Percentiles rank a stretch among this genome's conserved stretches.
These are phyloP conservation scores for Diaporthe caulivora DNA, from an alignment of 2,329 filamentous ascomycete genomes.

Conservation along the genomic window DNA sequence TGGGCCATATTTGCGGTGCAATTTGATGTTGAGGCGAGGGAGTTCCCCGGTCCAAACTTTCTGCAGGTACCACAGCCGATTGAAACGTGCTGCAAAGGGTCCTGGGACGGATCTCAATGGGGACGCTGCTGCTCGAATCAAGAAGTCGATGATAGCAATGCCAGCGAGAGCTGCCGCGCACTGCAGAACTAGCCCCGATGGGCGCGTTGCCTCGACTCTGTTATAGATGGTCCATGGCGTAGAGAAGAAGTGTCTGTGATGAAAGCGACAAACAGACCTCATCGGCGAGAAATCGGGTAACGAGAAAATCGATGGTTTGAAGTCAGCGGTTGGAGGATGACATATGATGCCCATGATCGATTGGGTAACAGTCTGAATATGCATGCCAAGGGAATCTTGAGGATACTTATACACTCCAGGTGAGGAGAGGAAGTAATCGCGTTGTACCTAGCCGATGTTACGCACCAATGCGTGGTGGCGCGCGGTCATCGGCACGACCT, in stretches of 20 bases:
- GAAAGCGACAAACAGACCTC: neutral
- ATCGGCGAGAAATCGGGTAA: neutral
- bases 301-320: neutral
- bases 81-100: constrained; percentile 58
- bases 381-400: neutral
- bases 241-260: neutral
- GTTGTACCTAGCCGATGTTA: neutral
- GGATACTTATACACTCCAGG: neutral
- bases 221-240: neutral
- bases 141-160: neutral
- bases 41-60: constrained; percentile 53
- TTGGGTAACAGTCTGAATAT: neutral
- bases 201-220: neutral
- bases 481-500: constrained; percentile 1
- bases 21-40: constrained; percentile 52
- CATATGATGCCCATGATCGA: neutral
- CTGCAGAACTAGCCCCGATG: neutral
- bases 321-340: neutral
- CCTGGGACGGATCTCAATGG: constrained; percentile 57
- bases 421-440: neutral
- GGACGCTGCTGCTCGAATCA: constrained; percentile 39
- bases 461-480: neutral
- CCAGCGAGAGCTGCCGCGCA: neutral
- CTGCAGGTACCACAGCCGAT: constrained; percentile 57
- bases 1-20: constrained; percentile 55